Base-by-base conservation (phyloP, 2,329 filamentous ascomycete genomes). In the Aspergillus niger region DNA sequence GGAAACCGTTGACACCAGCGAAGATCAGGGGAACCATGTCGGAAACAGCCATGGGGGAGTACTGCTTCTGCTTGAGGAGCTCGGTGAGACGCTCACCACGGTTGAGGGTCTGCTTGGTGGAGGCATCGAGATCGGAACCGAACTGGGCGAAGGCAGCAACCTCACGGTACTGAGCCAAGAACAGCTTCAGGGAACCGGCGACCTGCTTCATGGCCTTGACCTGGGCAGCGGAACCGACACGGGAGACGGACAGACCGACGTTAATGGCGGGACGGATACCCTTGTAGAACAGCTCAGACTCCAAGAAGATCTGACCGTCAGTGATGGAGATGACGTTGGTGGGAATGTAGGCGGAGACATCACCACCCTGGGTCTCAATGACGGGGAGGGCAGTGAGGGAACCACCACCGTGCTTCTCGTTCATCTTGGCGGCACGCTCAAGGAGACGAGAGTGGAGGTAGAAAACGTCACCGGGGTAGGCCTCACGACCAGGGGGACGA, bases 201-300 rank as follows among this genome's bases (percentile, higher is more conserved):
- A 99, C 95, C 87, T 99, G 95, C 89, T 99, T 99, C 95, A 99
- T 99, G 84, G 95, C 93, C 91, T 98, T 99, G 82, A 98, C 88
- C 88, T 99, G 95, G 79, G 95, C 95, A 80, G 95, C 92, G 77
- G 95, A 99, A 81, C 95, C 95, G 89, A 99, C 95, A 91, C 95
- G 95, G 73, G 95, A 99, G 74, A 99, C 95, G 76, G 95, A 99
- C 74, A 99, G 91, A 95, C 95, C 95, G 91, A 99, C 95, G 89
- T 99, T 99, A 83, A 99, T 99, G 85, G 95, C 95, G 75, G 95
- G 95, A 79, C 95, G 94, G 83, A 99, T 85, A 96, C 95, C 95
- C 91, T 99, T 99, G 92, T 97, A 98, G 91, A 98, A 99, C 69
- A 98, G 87, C 83, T 99, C 95, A 72, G 94, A 83, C 85, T 99